phyloP scores from a whole-genome alignment of 2,329 filamentous ascomycete species.

The Beauveria medogensis region DNA sequence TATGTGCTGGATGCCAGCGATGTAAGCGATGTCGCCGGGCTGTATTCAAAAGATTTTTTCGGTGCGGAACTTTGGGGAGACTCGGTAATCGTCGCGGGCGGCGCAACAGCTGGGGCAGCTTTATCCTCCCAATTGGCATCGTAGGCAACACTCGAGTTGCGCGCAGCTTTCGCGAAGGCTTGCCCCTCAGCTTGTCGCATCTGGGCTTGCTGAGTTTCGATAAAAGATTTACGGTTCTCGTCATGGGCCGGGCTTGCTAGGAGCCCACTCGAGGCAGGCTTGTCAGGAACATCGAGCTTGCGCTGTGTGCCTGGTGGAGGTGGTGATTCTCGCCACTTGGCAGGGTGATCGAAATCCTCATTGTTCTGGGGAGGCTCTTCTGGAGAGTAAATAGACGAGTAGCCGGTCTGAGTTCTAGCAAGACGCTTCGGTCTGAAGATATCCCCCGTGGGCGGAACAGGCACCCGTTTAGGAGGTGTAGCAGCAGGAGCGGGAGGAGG shows the following conservation, averaged over 20 bases:
- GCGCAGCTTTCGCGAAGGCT: constrained; percentile 45
- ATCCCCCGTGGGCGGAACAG: constrained; percentile 17
- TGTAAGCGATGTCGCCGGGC: constrained; percentile 31
- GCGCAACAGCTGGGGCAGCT: constrained; percentile 15
- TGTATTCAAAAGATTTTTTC: constrained; percentile 28
- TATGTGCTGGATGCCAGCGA: constrained; percentile 25
- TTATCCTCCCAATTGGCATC: constrained; percentile 26
- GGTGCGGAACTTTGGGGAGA: constrained; percentile 21
- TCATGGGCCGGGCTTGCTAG: constrained; percentile 36
- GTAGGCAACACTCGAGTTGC: constrained; percentile 25
- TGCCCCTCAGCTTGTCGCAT: constrained; percentile 54
- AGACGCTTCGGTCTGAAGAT: constrained; percentile 48
- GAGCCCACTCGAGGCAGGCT: constrained; percentile 30
- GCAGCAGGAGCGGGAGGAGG: constrained; percentile 11
- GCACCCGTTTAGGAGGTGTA: not conserved
- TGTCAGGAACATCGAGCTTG: constrained; percentile 23
- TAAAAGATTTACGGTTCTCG: constrained; percentile 49
- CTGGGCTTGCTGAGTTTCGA: constrained; percentile 49
- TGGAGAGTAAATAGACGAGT: constrained; percentile 23
- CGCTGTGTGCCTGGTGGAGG: constrained; percentile 12
- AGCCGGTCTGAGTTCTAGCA: constrained; percentile 51
- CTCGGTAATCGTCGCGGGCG: constrained; percentile 10
- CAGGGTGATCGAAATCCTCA: constrained; percentile 12
- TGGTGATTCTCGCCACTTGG: constrained; percentile 12
- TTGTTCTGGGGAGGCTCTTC: constrained; percentile 12